Evolutionary conservation across 345 rosid species (phyloP).

Genomic region (Brassica juncea): DNA sequence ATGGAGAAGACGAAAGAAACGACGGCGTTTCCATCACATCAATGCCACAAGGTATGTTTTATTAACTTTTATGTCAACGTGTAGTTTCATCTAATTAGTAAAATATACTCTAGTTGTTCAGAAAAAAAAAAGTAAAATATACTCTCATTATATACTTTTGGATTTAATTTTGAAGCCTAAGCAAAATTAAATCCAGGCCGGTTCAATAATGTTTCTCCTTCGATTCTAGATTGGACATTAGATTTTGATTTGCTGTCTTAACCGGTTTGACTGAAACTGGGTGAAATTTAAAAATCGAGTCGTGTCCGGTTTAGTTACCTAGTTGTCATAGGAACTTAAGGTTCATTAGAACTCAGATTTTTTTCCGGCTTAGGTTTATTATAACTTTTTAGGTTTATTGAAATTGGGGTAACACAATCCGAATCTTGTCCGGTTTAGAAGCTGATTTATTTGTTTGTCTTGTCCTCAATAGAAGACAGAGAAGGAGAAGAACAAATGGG

Average conservation of each 20-base stretch:
- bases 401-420: not conserved
- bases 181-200: not conserved
- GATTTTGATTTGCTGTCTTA: not conserved
- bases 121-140: no score
- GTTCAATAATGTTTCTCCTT: not conserved
- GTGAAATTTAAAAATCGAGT: not conserved
- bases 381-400: no score
- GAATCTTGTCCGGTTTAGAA: constrained; percentile 7
- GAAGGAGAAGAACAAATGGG: constrained; percentile 21
- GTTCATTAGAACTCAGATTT: not conserved
- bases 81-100: not conserved
- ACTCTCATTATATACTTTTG: not conserved
- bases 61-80: not conserved
- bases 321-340: not conserved
- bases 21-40: constrained; percentile 44
- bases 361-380: no score
- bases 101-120: not conserved
- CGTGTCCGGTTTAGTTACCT: not conserved
- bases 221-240: not conserved
- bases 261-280: not conserved
- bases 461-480: constrained; percentile 39
- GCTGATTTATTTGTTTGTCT: not conserved
- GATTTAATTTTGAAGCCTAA: not conserved
- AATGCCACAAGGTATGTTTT: constrained; percentile 48
- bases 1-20: constrained; percentile 34